Evolutionary conservation across 106 monocot genomes (phyloP).

Genomic region (Phalaenopsis aphrodite): DNA sequence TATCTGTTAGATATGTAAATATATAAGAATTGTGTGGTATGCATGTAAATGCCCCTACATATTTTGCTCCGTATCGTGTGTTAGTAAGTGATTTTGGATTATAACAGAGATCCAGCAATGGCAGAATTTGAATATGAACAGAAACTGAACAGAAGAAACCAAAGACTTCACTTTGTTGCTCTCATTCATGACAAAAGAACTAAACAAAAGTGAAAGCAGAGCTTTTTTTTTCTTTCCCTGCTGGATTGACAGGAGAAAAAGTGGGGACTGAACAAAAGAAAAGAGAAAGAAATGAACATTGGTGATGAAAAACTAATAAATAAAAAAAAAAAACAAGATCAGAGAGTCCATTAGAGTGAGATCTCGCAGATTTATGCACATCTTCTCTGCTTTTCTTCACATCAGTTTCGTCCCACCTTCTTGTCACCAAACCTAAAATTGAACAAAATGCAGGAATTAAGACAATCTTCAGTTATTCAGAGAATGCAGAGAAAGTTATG

Average conservation of each 20-base stretch:
- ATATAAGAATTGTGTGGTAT: too few relatives aligned
- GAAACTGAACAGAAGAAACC: neutral
- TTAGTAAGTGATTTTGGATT: too few relatives aligned
- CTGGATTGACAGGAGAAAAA: conserved; percentile 20
- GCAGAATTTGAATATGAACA: neutral
- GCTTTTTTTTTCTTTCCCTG: neutral
- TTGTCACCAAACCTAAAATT: conserved; percentile 11
- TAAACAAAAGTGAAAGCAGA: neutral
- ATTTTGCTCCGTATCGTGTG: too few relatives aligned
- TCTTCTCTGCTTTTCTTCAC: conserved; percentile 15
- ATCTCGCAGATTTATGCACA: conserved; percentile 28
- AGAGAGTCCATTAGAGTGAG: neutral
- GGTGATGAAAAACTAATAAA: conserved; percentile 1
- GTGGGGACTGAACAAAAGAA: neutral
- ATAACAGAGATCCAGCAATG: too few relatives aligned
- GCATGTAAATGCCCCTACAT: too few relatives aligned
- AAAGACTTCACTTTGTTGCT: neutral
- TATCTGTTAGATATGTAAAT: too few relatives aligned
- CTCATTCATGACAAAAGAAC: neutral
- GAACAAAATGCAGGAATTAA: conserved; percentile 4
- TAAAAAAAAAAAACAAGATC: neutral
- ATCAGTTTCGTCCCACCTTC: conserved; percentile 24
- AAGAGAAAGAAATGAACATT: conserved; percentile 4
- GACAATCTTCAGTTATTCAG: neutral
- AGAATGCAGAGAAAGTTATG: neutral